Evolutionary conservation across 2,329 filamentous ascomycete species (phyloP).

Genomic region (Aureobasidium subglaciale): DNA sequence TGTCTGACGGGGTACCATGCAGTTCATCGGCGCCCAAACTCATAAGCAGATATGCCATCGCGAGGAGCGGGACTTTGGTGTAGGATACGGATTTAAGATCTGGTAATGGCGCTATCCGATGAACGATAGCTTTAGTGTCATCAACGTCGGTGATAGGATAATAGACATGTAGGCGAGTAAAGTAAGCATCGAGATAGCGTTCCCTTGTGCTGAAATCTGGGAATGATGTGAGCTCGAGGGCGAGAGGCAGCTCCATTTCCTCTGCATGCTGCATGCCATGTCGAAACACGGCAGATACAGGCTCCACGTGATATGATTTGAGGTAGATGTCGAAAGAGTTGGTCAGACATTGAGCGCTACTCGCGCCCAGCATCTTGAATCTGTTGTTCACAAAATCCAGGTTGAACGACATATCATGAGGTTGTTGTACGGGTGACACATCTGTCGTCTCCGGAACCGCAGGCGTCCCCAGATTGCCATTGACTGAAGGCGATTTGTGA

Average conservation of each 20-base stretch:
- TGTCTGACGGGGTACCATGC: neutral
- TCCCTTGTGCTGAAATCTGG: slow-evolving; percentile 2
- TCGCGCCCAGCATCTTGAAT: slow-evolving; percentile 11
- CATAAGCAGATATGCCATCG: slow-evolving; percentile 7
- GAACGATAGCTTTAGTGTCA: slow-evolving; percentile 8
- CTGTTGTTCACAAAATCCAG: slow-evolving; percentile 11
- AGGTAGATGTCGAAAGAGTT: slow-evolving; percentile 10
- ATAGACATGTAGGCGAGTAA: slow-evolving; percentile 7
- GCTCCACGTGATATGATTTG: neutral
- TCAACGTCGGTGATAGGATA: slow-evolving; percentile 4
- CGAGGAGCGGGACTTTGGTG: neutral
- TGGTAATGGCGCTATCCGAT: slow-evolving; percentile 1
- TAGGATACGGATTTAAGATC: slow-evolving; percentile 1
- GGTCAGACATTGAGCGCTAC: slow-evolving; percentile 9
- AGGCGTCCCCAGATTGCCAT: neutral
- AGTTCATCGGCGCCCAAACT: slow-evolving; percentile 9
- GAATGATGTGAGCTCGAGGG: neutral
- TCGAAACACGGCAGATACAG: slow-evolving; percentile 1
- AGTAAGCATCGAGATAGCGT: slow-evolving; percentile 1
- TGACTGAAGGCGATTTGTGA: neutral
- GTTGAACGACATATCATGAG: slow-evolving; percentile 11
- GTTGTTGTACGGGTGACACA: slow-evolving; percentile 4
- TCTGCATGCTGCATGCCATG: slow-evolving; percentile 11
- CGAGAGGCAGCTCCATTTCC: slow-evolving; percentile 7
- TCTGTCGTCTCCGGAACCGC: neutral